Base-by-base conservation (phyloP, 2,329 filamentous ascomycete genomes). In the Epichloe gansuensis region DNA sequence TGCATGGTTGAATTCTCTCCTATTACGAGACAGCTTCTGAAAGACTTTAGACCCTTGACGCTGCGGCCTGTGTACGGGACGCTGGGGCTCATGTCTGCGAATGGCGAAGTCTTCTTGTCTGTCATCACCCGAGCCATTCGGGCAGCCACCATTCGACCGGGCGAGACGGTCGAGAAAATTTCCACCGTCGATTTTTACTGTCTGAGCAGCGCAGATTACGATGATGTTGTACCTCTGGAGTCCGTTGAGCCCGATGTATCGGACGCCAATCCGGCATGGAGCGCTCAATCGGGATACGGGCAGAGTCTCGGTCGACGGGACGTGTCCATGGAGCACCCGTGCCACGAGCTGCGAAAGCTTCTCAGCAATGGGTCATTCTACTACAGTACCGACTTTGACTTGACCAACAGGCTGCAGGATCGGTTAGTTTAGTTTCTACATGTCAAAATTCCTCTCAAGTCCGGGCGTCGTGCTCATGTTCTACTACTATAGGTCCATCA, bases 351-450 rank as follows among this genome's bases (percentile, higher is more conserved):
- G 54, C 90, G 91, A 68, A 97, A 95, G 74, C 78, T 98, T 39
- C 74, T 98, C 52, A 85, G 88, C 63, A 90, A 94, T 66, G 90
- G 91, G 27, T 95, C 86, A 34, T 98, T 98, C 65, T 98, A 97
- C 67, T 98, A 96, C 71, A 96, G 89, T 64, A 88, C 89, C n/a
- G 89, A 97, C 67, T 98, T 98, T 66, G 91, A 98, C 65, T 74
- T 98, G 47, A 98, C 93, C 3, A 90, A 95, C 67, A 80, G 93
- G 59, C 71, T 97, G 56, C 93, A 98, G 68, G 86, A 96, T 63
- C 82, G 91, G 79, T 89, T 58, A 51, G 64, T 54, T 89, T 58
- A 51, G 64, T 54, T 34, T 40, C 13, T 31, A 6, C 23, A 15
- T 11, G 12, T 25, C 12, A 4, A 34, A 5, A 17, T 3, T 38